Percentiles rank a stretch among this genome's conserved stretches.
Evolutionary conservation across 306 rosid species (phyloP).

Genomic region (Cicer arietinum): DNA sequence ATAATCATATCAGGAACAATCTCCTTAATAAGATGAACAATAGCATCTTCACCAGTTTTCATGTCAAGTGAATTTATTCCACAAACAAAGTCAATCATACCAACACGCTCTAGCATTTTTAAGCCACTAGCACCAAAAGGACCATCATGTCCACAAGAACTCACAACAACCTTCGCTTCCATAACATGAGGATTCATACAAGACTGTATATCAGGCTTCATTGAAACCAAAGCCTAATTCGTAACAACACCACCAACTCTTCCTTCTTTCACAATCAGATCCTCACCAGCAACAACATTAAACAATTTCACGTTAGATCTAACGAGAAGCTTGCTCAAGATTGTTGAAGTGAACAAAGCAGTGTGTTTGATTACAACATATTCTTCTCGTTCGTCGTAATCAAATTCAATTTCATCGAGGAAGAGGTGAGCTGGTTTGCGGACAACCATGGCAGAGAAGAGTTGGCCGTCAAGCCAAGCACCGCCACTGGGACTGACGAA

Average conservation of each 20-base stretch:
- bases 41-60: constrained; percentile 93
- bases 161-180: constrained; percentile 96
- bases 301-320: constrained; percentile 88
- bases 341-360: constrained; percentile 89
- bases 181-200: constrained; percentile 98
- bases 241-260: constrained; percentile 86
- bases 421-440: constrained; percentile 86
- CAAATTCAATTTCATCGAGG: constrained; percentile 73
- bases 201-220: constrained; percentile 92
- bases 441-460: constrained; percentile 97
- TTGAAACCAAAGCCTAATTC: constrained; percentile 84
- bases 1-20: constrained; percentile 95
- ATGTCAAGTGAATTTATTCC: constrained; percentile 97
- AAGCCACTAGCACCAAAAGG: constrained; percentile 94
- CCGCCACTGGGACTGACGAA: constrained; percentile 98
- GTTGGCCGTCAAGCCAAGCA: constrained; percentile 98
- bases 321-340: constrained; percentile 87
- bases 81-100: constrained; percentile 82
- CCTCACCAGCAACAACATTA: constrained; percentile 91
- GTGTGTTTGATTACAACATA: constrained; percentile 96
- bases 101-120: constrained; percentile 77
- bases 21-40: constrained; percentile 79
- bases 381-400: constrained; percentile 81
- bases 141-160: constrained; percentile 96
- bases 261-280: constrained; percentile 74